phyloP scores from a whole-genome alignment of 2,329 filamentous ascomycete species.

The Gliomastix tumulicola region DNA sequence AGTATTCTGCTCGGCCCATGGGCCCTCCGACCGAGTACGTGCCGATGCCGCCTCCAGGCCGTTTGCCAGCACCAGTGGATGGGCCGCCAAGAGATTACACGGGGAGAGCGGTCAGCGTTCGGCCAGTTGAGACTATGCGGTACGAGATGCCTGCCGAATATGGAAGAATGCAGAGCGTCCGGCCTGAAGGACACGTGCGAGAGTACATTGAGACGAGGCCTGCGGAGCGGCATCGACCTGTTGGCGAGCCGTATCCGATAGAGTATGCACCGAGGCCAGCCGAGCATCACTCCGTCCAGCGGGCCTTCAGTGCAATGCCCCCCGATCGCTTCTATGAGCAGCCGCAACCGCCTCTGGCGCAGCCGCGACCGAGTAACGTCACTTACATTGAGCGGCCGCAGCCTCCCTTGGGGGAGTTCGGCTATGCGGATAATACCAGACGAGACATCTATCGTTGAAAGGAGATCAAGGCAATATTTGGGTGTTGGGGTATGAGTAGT shows the following conservation, averaged over 20 bases:
- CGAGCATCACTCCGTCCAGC: slow-evolving; percentile 15
- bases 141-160: slow-evolving; percentile 35
- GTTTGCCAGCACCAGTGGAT: slow-evolving; percentile 33
- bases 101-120: slow-evolving; percentile 49
- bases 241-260: slow-evolving; percentile 21
- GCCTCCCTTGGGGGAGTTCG: slow-evolving; percentile 31
- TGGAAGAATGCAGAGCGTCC: slow-evolving; percentile 34
- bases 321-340: slow-evolving; percentile 36
- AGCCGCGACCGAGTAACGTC: slow-evolving; percentile 34
- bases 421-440: slow-evolving; percentile 34
- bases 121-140: slow-evolving; percentile 39
- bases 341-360: slow-evolving; percentile 12
- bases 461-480: neutral
- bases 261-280: slow-evolving; percentile 17
- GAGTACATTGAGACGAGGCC: slow-evolving; percentile 19
- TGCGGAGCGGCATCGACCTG: slow-evolving; percentile 17
- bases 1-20: slow-evolving; percentile 47
- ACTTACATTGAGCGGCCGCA: slow-evolving; percentile 37
- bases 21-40: slow-evolving; percentile 36
- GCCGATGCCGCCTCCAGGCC: slow-evolving; percentile 32
- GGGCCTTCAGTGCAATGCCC: slow-evolving; percentile 32
- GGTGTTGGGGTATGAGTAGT: too few species aligned
- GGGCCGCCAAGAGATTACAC: slow-evolving; percentile 46
- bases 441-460: slow-evolving; percentile 25
- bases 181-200: slow-evolving; percentile 22